phyloP scores from a whole-genome alignment of 495 filamentous ascomycete species.

The Lasiosphaeria miniovina region DNA sequence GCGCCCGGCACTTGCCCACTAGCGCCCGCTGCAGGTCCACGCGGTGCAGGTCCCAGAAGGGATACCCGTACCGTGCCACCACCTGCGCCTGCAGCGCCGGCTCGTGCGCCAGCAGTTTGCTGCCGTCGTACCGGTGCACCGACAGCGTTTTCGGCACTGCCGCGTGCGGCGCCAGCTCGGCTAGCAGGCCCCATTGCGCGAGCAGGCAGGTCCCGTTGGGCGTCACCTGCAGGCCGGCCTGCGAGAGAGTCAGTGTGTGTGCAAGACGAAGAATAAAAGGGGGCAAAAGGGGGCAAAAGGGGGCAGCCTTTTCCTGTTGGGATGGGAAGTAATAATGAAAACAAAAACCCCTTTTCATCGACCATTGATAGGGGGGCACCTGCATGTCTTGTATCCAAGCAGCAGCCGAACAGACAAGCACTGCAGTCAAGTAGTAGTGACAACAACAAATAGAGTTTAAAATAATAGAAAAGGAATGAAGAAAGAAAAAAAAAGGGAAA shows the following conservation, averaged over 20 bases:
- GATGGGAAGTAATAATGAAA: too few relatives aligned
- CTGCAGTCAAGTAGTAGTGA: too few relatives aligned
- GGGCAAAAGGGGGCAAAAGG: too few relatives aligned
- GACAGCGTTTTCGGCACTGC: constrained; percentile 53
- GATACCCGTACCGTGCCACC: constrained; percentile 42
- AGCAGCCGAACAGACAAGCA: too few relatives aligned
- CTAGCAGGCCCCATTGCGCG: constrained; percentile 48
- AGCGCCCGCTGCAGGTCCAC: constrained; percentile 52
- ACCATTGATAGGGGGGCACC: too few relatives aligned
- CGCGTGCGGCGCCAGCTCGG: constrained; percentile 44
- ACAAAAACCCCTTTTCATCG: too few relatives aligned
- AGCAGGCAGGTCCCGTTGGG: constrained; percentile 53
- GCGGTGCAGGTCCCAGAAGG: constrained; percentile 55
- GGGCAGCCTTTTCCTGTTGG: too few relatives aligned
- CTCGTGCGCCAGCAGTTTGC: constrained; percentile 51
- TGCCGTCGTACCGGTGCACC: constrained; percentile 58
- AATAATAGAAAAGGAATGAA: constrained; percentile 9
- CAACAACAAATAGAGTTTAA: neutral
- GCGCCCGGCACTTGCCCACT: constrained; percentile 34
- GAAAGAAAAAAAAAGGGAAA: constrained; percentile 36
- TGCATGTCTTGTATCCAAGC: too few relatives aligned
- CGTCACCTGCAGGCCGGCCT: constrained; percentile 53
- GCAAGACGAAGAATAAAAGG: constrained; percentile 8
- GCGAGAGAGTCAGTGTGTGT: constrained; percentile 6
- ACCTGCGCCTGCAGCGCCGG: constrained; percentile 43